Conservation (phyloP, 2,329 filamentous ascomycete species). For the Fusarium burgessii region DNA sequence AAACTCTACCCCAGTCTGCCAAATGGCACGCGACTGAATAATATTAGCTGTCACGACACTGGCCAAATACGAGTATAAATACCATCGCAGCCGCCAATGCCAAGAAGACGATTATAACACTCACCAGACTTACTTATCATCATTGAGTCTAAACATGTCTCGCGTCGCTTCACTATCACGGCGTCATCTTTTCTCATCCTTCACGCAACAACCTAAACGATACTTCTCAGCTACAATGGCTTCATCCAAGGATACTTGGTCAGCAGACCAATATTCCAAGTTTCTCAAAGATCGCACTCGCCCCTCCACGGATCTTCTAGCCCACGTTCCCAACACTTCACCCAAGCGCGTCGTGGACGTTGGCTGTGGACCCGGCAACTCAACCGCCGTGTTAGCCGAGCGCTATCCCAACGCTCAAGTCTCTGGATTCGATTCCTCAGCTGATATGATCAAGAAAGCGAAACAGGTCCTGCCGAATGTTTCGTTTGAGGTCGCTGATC, state of each 20-base stretch:
- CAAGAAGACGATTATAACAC: not conserved
- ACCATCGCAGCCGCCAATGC: rapidly evolving
- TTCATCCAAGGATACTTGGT: conserved; percentile 56
- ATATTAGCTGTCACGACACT: not conserved
- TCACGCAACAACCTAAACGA: not conserved
- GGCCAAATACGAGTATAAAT: conserved; percentile 3
- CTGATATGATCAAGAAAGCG: conserved; percentile 67
- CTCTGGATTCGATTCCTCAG: conserved; percentile 65
- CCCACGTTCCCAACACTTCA: conserved; percentile 56
- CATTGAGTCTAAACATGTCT: not conserved
- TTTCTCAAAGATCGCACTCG: conserved; percentile 66
- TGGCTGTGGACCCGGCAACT: conserved; percentile 71
- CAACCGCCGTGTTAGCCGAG: conserved; percentile 60
- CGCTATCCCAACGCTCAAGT: conserved; percentile 62
- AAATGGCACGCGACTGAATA: not conserved
- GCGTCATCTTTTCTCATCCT: conserved; percentile 19
- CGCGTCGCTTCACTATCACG: conserved; percentile 2
- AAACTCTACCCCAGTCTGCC: conserved; percentile 1
- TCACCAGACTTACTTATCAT: not conserved
- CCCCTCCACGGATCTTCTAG: conserved; percentile 64
- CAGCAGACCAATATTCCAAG: conserved; percentile 67
- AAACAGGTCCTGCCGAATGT: conserved; percentile 53
- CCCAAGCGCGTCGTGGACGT: conserved; percentile 65
- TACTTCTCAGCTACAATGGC: conserved; percentile 15
- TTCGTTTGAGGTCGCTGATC: conserved; percentile 60